phyloP scores from a whole-genome alignment of 2,329 filamentous ascomycete species.

The Calonectria crousiana region DNA sequence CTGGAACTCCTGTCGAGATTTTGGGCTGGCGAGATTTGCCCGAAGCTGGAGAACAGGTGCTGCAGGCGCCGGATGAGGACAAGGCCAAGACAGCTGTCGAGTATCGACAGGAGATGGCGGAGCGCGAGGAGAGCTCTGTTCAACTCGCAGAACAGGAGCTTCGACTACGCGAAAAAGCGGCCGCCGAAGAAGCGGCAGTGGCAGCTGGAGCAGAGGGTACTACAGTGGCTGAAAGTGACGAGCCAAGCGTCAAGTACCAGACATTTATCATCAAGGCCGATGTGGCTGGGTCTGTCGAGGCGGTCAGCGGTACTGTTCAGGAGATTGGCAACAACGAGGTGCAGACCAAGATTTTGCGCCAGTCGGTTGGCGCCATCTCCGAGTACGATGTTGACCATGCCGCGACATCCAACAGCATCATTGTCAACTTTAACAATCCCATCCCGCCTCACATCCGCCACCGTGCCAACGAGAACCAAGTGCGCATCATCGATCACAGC shows the following conservation, averaged over 20 bases:
- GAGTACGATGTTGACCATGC: slow-evolving; percentile 94
- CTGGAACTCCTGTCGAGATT: slow-evolving; percentile 91
- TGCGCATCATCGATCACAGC: slow-evolving; percentile 85
- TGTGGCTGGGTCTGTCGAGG: slow-evolving; percentile 93
- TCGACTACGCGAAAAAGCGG: slow-evolving; percentile 68
- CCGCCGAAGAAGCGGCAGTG: slow-evolving; percentile 51
- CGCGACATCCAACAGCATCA: slow-evolving; percentile 77
- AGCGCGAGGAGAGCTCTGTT: slow-evolving; percentile 79
- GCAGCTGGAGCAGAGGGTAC: slow-evolving; percentile 51
- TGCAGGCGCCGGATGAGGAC: slow-evolving; percentile 84
- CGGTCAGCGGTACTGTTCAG: slow-evolving; percentile 81
- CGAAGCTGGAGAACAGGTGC: slow-evolving; percentile 85
- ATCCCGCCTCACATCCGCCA: slow-evolving; percentile 76
- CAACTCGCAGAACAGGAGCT: slow-evolving; percentile 82
- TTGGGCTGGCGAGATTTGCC: slow-evolving; percentile 92
- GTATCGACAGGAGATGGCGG: slow-evolving; percentile 79
- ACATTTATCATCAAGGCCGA: slow-evolving; percentile 93
- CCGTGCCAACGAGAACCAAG: slow-evolving; percentile 77
- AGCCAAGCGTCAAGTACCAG: slow-evolving; percentile 65
- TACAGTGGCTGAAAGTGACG: slow-evolving; percentile 53
- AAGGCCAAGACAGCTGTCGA: slow-evolving; percentile 83
- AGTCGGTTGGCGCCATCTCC: slow-evolving; percentile 80
- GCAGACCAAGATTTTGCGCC: slow-evolving; percentile 79
- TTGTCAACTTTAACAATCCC: slow-evolving; percentile 88
- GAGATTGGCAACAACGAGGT: slow-evolving; percentile 89